Conservation (phyloP, 805 yeast genomes). For the Kockiozyma suomiensis region DNA sequence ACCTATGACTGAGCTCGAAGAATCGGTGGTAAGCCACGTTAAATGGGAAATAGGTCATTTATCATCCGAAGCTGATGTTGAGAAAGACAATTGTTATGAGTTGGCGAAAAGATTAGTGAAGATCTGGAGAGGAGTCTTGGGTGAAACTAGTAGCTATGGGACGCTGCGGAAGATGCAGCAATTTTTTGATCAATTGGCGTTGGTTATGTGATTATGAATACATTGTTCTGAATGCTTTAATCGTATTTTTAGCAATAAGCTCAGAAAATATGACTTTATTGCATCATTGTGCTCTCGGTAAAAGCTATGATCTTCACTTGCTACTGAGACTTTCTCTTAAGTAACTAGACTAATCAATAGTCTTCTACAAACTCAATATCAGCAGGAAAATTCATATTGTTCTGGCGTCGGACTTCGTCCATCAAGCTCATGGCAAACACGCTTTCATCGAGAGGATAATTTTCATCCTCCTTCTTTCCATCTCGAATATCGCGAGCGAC, state of each 20-base stretch:
- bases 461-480: slow-evolving; percentile 46
- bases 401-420: slow-evolving; percentile 52
- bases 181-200: neutral
- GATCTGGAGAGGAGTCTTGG: neutral
- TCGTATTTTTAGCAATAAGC: neutral
- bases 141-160: neutral
- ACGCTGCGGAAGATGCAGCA: neutral
- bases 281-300: too few species aligned
- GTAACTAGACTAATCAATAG: neutral
- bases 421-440: slow-evolving; percentile 51
- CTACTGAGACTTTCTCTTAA: neutral
- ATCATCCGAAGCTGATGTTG: neutral
- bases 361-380: slow-evolving; percentile 9
- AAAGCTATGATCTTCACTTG: too few species aligned
- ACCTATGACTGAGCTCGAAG: neutral
- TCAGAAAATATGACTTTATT: neutral
- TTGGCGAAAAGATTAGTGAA: neutral
- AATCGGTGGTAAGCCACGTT: neutral
- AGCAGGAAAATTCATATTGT: slow-evolving; percentile 49
- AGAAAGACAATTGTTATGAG: neutral
- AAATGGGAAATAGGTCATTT: too few species aligned
- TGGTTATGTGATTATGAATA: neutral
- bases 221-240: neutral
- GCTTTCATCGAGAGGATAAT: slow-evolving; percentile 52
- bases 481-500: slow-evolving; percentile 50